Conservation (phyloP, 805 yeast genomes). For the Wickerhamomyces chambardii region DNA sequence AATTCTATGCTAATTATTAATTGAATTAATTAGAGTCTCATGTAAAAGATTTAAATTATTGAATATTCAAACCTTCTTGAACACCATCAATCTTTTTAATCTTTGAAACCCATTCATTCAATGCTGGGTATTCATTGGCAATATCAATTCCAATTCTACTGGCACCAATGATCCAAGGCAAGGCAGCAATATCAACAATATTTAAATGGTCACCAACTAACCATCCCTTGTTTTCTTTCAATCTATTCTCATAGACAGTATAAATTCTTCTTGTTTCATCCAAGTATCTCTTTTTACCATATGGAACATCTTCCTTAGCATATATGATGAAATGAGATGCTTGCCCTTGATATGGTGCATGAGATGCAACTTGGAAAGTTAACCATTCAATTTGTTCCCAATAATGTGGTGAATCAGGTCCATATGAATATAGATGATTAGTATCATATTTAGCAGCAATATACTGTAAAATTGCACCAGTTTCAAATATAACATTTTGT, state of each 20-base stretch:
- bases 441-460: slow-evolving; percentile 50
- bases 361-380: slow-evolving; percentile 47
- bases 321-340: slow-evolving; percentile 31
- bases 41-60: too few species aligned
- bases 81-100: slow-evolving; percentile 20
- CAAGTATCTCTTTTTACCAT: slow-evolving; percentile 35
- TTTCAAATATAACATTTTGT: slow-evolving; percentile 37
- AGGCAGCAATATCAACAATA: slow-evolving; percentile 41
- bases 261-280: slow-evolving; percentile 39
- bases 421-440: slow-evolving; percentile 30
- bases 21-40: too few species aligned
- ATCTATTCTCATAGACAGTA: slow-evolving; percentile 37
- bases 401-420: slow-evolving; percentile 30
- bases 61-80: slow-evolving; percentile 4
- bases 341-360: slow-evolving; percentile 56
- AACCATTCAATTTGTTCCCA: slow-evolving; percentile 43
- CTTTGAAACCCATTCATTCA: slow-evolving; percentile 29
- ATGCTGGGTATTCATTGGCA: slow-evolving; percentile 19
- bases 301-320: slow-evolving; percentile 39
- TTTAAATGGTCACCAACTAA: slow-evolving; percentile 46
- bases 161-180: slow-evolving; percentile 30
- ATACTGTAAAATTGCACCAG: slow-evolving; percentile 53
- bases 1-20: too few species aligned
- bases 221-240: slow-evolving; percentile 36
- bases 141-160: slow-evolving; percentile 2